A percentile compares a stretch with the other conserved stretches of the same genome.
Evolutionary conservation across 2,329 filamentous ascomycete genomes (phyloP).

Genomic region (Cladophialophora exuberans): DNA sequence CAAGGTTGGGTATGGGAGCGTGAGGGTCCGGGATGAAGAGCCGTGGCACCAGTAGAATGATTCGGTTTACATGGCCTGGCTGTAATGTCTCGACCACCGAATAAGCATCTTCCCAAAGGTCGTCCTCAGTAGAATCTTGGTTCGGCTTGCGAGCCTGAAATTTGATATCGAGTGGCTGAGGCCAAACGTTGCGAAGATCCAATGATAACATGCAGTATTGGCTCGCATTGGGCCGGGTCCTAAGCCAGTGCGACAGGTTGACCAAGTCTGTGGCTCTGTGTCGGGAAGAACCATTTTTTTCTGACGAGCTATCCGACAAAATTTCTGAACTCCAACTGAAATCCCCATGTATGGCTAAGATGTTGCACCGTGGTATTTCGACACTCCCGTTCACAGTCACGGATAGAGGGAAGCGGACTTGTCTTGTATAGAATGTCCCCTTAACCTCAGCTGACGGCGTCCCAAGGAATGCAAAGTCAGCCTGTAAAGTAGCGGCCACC

Average conservation of each 20-base stretch:
- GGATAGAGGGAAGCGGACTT: conserved; percentile 77
- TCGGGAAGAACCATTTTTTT: neutral
- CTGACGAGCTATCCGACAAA: conserved; percentile 38
- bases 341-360: conserved; percentile 70
- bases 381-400: conserved; percentile 92
- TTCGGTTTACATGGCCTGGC: conserved; percentile 67
- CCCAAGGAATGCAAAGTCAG: conserved; percentile 85
- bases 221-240: conserved; percentile 42
- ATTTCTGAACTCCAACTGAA: conserved; percentile 61
- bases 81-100: conserved; percentile 53
- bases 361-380: conserved; percentile 77
- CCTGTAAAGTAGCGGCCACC: conserved; percentile 75
- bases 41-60: conserved; percentile 75
- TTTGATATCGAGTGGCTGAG: conserved; percentile 71
- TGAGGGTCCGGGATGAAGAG: conserved; percentile 77
- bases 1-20: conserved; percentile 75
- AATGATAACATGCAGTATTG: conserved; percentile 79
- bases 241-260: conserved; percentile 20
- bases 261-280: neutral
- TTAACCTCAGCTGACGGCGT: conserved; percentile 67
- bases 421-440: conserved; percentile 79
- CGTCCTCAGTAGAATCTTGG: conserved; percentile 5
- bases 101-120: conserved; percentile 31
- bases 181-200: conserved; percentile 90
- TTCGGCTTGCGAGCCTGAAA: conserved; percentile 52